phyloP scores from a whole-genome alignment of 1,284 basidiomycete genomes.

The Cryptococcus sp. region DNA sequence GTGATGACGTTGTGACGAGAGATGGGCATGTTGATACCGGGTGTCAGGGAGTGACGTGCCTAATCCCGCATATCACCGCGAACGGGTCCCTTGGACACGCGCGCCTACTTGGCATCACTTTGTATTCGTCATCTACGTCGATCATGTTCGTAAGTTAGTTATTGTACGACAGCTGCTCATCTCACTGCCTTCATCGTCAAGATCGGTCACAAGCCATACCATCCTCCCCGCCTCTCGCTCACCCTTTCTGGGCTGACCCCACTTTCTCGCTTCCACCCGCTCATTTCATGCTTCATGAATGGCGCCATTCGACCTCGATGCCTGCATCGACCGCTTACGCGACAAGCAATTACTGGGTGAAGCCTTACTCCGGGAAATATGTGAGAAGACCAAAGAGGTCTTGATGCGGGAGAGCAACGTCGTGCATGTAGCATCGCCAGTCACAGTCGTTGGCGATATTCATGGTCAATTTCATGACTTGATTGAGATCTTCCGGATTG shows the following conservation, averaged over 20 bases:
- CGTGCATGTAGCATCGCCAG: slow-evolving; percentile 95
- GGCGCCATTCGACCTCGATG: slow-evolving; percentile 93
- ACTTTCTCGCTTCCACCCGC: background rate
- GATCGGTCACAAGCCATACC: background rate
- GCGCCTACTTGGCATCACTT: background rate
- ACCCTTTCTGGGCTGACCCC: background rate
- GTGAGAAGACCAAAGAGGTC: slow-evolving; percentile 97
- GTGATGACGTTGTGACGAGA: no score
- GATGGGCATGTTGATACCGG: no score
- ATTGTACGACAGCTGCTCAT: background rate
- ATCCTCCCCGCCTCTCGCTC: background rate
- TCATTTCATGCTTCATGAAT: slow-evolving; percentile 53
- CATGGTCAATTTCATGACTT: slow-evolving; percentile 99
- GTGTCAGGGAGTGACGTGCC: no score
- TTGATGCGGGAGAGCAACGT: slow-evolving; percentile 99
- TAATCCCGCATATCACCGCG: no score
- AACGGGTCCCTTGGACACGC: no score
- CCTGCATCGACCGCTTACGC: slow-evolving; percentile 85
- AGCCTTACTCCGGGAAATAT: slow-evolving; percentile 89
- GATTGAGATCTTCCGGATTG: slow-evolving; percentile 98
- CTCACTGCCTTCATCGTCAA: background rate
- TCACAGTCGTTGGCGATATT: slow-evolving; percentile 98
- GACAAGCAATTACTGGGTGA: slow-evolving; percentile 91
- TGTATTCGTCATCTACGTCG: background rate
- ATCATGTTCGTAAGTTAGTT: background rate